Evolutionary conservation across 108 stramenopile genomes (phyloP), one percentile per base, ranked within the genome.

Genomic region (Thalassiosira profunda): DNA sequence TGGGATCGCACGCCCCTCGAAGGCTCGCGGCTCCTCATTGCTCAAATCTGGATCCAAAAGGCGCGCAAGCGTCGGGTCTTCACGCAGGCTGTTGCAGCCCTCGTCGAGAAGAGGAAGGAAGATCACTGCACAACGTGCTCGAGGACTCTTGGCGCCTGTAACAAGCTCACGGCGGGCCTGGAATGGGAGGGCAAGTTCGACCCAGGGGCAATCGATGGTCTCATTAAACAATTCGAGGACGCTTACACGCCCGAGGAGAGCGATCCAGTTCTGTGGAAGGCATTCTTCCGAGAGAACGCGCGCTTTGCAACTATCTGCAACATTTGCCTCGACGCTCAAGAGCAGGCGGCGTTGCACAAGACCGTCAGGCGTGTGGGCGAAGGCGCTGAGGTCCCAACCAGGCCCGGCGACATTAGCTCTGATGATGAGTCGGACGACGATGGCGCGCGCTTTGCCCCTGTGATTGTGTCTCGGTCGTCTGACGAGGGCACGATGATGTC

Each of bases 211-310:
- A 85, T 94, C 17, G 92, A 94, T 49, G 42, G 55, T 29, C 82
- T 93, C 21, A 93, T 93, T 41, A 74, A 80, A n/a, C 62, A 29
- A 1, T 92, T 82, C 40, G 89, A 93, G 70, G 73, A 72, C 6
- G 58, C 76, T 49, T 87, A 88, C 54, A 76, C 86, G 21, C 68
- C 60, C 14, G 31, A 80, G 36, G 91, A 91, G 60, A 58, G 67
- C 31, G 87, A 90, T 38, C 81, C 67, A 2, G 79, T 82, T 38
- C 72, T 91, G 4, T 96, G 94, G 94, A 89, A 90, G 62, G 90
- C 94, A 14, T 96, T 87, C 72, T 93, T 92, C 63, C 71, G 89
- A 26, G 72, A 80, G 33, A 85, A 88, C 25, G 94, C 91, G 8
- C 64, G 75, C 55, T 96, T 86, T 70, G 70, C 71, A 23, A 96